Percentiles rank a stretch among this genome's conserved stretches.
These are phyloP conservation scores for Shiraia sp. DNA, from an alignment of 2,329 filamentous ascomycete genomes.

Conservation along the genomic window DNA sequence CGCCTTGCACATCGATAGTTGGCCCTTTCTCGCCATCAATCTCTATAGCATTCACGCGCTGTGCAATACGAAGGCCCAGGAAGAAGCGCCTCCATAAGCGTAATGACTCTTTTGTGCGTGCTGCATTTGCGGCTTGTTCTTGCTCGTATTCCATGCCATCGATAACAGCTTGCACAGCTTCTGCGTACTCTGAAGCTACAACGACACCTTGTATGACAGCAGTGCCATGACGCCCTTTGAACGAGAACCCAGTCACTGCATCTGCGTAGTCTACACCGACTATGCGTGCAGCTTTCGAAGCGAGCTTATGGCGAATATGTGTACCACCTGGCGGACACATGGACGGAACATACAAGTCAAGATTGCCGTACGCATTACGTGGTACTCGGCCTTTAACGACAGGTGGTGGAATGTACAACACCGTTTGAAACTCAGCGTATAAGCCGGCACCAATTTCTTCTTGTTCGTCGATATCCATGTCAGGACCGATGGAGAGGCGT, in stretches of 20 bases:
- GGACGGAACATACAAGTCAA: slow-evolving; percentile 65
- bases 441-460: slow-evolving; percentile 56
- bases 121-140: slow-evolving; percentile 64
- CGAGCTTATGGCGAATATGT: slow-evolving; percentile 61
- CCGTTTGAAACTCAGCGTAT: slow-evolving; percentile 66
- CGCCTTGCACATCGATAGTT: slow-evolving; percentile 31
- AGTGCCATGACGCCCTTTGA: slow-evolving; percentile 82
- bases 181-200: slow-evolving; percentile 70
- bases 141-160: slow-evolving; percentile 68
- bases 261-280: slow-evolving; percentile 85
- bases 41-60: slow-evolving; percentile 67
- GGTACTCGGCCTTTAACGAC: slow-evolving; percentile 73
- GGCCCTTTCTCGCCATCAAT: slow-evolving; percentile 39
- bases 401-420: slow-evolving; percentile 74
- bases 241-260: slow-evolving; percentile 87
- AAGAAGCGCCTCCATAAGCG: slow-evolving; percentile 64
- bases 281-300: slow-evolving; percentile 71
- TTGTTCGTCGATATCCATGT: slow-evolving; percentile 38
- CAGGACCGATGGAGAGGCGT: slow-evolving; percentile 29
- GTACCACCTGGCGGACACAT: slow-evolving; percentile 66
- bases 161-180: slow-evolving; percentile 73
- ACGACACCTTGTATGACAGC: slow-evolving; percentile 80
- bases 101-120: slow-evolving; percentile 54
- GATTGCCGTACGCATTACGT: slow-evolving; percentile 64
- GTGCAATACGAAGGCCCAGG: slow-evolving; percentile 68